A percentile compares a stretch with the other conserved stretches of the same genome.
Evolutionary conservation across 345 rosid genomes (phyloP).

Genomic region (Moringa oleifera): DNA sequence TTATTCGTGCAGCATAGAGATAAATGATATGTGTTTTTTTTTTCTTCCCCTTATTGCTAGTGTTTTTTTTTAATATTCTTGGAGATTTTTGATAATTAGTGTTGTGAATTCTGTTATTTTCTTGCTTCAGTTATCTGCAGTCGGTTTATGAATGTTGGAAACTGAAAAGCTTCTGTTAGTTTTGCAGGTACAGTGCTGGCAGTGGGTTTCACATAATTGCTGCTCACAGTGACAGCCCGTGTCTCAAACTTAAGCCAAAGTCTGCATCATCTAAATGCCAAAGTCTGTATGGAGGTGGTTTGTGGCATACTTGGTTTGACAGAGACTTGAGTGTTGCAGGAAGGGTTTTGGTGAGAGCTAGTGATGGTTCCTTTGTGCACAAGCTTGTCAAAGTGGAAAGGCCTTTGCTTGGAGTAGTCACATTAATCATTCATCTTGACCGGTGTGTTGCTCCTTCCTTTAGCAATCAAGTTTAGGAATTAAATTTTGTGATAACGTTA

Average conservation of each 20-base stretch:
- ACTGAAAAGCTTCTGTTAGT: slow-evolving; percentile 3
- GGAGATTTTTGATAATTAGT: background rate
- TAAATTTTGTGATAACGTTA: background rate
- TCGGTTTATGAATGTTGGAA: background rate
- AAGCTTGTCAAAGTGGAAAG: slow-evolving; percentile 81
- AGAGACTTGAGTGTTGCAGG: slow-evolving; percentile 97
- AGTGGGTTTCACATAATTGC: slow-evolving; percentile 88
- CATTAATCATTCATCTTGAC: slow-evolving; percentile 91
- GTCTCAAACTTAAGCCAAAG: slow-evolving; percentile 88
- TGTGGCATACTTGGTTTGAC: slow-evolving; percentile 99
- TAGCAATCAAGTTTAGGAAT: background rate
- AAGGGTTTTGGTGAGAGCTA: slow-evolving; percentile 64
- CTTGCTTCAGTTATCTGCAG: background rate
- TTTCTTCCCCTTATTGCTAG: background rate
- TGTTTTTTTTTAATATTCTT: background rate
- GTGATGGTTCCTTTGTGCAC: slow-evolving; percentile 64
- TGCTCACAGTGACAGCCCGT: slow-evolving; percentile 94
- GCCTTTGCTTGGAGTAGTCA: slow-evolving; percentile 78
- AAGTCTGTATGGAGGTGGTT: slow-evolving; percentile 85
- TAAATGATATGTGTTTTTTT: no score
- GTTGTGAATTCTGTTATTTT: background rate
- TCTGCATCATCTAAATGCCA: slow-evolving; percentile 83
- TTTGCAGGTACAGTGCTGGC: slow-evolving; percentile 68
- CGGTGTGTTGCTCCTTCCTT: slow-evolving; percentile 35
- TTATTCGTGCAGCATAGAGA: no score